Percentiles rank a stretch among this genome's conserved stretches.
These are phyloP conservation scores for Kurtzmaniella fragi DNA, from an alignment of 805 yeast species.

Conservation along the genomic window DNA sequence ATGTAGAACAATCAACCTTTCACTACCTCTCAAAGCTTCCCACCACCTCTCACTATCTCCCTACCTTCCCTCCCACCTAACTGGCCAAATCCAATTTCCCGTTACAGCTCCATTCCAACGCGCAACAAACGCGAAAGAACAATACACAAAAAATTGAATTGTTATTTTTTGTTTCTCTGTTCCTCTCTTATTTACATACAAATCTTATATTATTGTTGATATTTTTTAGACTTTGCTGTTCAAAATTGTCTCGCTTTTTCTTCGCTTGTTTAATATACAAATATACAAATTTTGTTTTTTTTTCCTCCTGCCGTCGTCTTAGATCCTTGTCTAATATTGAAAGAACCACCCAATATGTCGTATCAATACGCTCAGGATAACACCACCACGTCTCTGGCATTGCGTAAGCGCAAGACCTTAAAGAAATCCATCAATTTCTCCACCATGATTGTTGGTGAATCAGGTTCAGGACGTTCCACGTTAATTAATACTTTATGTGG, in stretches of 20 bases:
- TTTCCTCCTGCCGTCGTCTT: not conserved
- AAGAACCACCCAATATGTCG: not conserved
- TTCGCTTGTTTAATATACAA: not conserved
- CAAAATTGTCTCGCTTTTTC: not conserved
- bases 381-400: constrained; percentile 34
- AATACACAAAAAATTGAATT: not conserved
- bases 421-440: constrained; percentile 85
- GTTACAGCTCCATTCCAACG: too few relatives aligned
- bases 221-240: not conserved
- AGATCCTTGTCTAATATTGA: not conserved
- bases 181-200: not conserved
- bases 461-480: constrained; percentile 88
- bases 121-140: too few relatives aligned
- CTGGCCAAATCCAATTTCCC: too few relatives aligned
- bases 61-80: too few relatives aligned
- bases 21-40: too few relatives aligned
- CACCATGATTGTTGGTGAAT: constrained; percentile 80
- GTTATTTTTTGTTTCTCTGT: not conserved
- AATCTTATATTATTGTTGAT: not conserved
- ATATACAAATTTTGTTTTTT: not conserved
- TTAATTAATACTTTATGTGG: constrained; percentile 88
- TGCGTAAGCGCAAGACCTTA: constrained; percentile 66
- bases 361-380: constrained; percentile 11
- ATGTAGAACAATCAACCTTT: too few relatives aligned
- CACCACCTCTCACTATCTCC: too few relatives aligned